phyloP scores from a whole-genome alignment of 768 basidiomycete genomes.

The Galerina marginata region DNA sequence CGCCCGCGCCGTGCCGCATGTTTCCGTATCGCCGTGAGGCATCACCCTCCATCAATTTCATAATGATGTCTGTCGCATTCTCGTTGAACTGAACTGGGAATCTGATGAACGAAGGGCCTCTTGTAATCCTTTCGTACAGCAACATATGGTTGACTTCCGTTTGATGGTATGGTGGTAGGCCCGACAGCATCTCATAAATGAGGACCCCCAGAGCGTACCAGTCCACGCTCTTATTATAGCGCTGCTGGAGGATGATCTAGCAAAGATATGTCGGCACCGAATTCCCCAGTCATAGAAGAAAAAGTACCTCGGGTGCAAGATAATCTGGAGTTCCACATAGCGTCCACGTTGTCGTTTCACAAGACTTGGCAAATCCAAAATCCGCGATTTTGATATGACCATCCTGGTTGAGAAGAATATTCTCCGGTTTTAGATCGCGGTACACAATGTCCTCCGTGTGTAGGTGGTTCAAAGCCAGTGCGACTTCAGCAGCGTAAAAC shows the following conservation, averaged over 20 bases:
- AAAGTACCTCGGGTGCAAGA: constrained; percentile 87
- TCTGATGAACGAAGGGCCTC: constrained; percentile 72
- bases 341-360: constrained; percentile 90
- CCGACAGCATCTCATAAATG: constrained; percentile 97
- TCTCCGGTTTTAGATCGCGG: constrained; percentile 97
- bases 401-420: constrained; percentile 90
- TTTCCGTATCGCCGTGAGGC: constrained; percentile 91
- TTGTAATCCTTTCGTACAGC: constrained; percentile 90
- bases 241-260: constrained; percentile 77
- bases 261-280: constrained; percentile 13
- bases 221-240: constrained; percentile 96
- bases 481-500: constrained; percentile 96
- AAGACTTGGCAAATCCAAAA: constrained; percentile 94
- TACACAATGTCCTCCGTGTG: constrained; percentile 91
- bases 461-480: constrained; percentile 89
- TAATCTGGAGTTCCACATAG: constrained; percentile 97
- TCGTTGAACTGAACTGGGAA: constrained; percentile 79
- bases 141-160: constrained; percentile 82
- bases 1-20: constrained; percentile 83
- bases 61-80: constrained; percentile 86
- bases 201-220: constrained; percentile 99
- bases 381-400: constrained; percentile 98
- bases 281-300: not conserved
- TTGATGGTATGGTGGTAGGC: constrained; percentile 94
- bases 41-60: constrained; percentile 89